These are phyloP conservation scores for Podaxis sp. DNA, from an alignment of 768 basidiomycete species.

Conservation along the genomic window DNA sequence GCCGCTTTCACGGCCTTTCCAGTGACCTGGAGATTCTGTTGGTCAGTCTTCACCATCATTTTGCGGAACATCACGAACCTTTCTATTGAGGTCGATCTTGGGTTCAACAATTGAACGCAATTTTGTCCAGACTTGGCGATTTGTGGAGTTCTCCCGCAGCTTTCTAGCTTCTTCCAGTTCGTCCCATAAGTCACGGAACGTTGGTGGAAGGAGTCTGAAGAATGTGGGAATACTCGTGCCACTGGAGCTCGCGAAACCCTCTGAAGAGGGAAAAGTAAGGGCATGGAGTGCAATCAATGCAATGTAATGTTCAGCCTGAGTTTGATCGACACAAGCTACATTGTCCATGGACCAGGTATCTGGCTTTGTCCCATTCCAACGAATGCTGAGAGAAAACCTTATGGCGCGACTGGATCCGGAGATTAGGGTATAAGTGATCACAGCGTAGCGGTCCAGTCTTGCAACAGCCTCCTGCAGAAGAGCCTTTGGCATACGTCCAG, in stretches of 20 bases:
- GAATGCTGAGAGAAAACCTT: slow-evolving; percentile 68
- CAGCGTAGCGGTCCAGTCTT: slow-evolving; percentile 74
- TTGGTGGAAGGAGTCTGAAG: slow-evolving; percentile 76
- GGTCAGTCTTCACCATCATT: not conserved
- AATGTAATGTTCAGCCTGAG: slow-evolving; percentile 89
- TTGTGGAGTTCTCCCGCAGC: slow-evolving; percentile 56
- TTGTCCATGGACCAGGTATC: slow-evolving; percentile 82
- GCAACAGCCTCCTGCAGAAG: slow-evolving; percentile 67
- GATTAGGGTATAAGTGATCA: slow-evolving; percentile 62
- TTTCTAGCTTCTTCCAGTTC: slow-evolving; percentile 74
- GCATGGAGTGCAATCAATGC: slow-evolving; percentile 83
- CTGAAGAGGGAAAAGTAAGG: slow-evolving; percentile 61
- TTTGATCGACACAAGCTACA: slow-evolving; percentile 73
- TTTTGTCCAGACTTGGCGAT: slow-evolving; percentile 71
- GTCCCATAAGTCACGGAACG: slow-evolving; percentile 90
- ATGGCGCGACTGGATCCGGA: slow-evolving; percentile 75
- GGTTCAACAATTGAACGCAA: slow-evolving; percentile 61
- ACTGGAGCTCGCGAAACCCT: slow-evolving; percentile 59
- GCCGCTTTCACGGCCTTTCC: slow-evolving; percentile 2
- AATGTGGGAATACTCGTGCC: slow-evolving; percentile 57
- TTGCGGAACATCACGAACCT: slow-evolving; percentile 32
- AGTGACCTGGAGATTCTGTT: not conserved
- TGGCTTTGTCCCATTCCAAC: slow-evolving; percentile 64
- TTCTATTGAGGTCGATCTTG: slow-evolving; percentile 47
- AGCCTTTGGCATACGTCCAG: slow-evolving; percentile 77